phyloP scores from a whole-genome alignment of 331 rosid species.

The Ulmus americana region DNA sequence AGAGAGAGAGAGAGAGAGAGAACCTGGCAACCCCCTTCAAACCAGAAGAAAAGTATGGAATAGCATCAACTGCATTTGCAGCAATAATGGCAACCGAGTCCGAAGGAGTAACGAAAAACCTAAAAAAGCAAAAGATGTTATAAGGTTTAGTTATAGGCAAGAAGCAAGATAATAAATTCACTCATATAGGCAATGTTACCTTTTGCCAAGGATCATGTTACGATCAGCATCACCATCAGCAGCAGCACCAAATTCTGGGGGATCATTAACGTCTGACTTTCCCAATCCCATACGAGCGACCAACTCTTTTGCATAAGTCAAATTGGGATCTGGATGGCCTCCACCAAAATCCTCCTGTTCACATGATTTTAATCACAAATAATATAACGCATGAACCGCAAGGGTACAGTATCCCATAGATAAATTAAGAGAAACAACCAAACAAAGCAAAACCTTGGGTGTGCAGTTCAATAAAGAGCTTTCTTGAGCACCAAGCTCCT shows the following conservation, averaged over 20 bases:
- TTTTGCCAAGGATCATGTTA: conserved; percentile 97
- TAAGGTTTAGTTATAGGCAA: conserved; percentile 12
- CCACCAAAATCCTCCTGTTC: conserved; percentile 98
- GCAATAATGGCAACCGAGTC: conserved; percentile 99
- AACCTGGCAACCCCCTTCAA: conserved; percentile 99
- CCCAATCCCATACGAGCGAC: conserved; percentile 90
- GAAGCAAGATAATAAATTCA: conserved; percentile 13
- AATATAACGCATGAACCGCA: conserved; percentile 6
- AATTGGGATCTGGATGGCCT: conserved; percentile 98
- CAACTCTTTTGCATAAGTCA: conserved; percentile 97
- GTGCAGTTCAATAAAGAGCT: conserved; percentile 79
- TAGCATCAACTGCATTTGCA: conserved; percentile 95
- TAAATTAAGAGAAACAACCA: background rate
- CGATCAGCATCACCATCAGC: conserved; percentile 99
- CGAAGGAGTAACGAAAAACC: conserved; percentile 98
- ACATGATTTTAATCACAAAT: conserved; percentile 24
- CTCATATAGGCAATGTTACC: conserved; percentile 38
- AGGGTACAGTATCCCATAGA: conserved; percentile 7
- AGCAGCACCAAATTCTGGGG: conserved; percentile 99
- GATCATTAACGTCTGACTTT: conserved; percentile 58
- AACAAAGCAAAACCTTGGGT: conserved; percentile 62
- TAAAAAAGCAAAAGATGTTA: conserved; percentile 25
- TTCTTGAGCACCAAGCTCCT: conserved; percentile 97
- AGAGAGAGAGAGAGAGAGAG: background rate
- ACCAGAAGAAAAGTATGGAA: conserved; percentile 90